These are phyloP conservation scores for Erysimum cheiri DNA, from an alignment of 441 rosid species.

Conservation along the genomic window DNA sequence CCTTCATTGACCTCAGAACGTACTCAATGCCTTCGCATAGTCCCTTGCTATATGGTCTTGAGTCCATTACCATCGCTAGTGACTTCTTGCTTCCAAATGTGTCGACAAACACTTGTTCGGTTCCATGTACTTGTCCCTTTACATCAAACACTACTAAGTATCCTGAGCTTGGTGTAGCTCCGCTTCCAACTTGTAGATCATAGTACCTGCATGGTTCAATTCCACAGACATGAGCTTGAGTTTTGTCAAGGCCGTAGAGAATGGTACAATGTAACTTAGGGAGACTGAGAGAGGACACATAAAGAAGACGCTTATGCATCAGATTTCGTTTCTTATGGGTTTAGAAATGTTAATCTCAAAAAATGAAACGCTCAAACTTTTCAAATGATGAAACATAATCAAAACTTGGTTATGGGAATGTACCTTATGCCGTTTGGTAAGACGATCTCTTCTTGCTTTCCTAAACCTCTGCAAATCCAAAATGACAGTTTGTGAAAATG, in stretches of 20 bases:
- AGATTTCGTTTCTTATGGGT: background rate
- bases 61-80: slow-evolving; percentile 75
- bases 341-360: background rate
- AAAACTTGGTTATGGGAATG: background rate
- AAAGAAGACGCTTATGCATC: too few species aligned
- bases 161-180: slow-evolving; percentile 73
- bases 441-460: slow-evolving; percentile 67
- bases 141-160: slow-evolving; percentile 83
- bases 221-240: slow-evolving; percentile 10
- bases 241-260: background rate
- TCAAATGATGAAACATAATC: background rate
- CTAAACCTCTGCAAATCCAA: slow-evolving; percentile 59
- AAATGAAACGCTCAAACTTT: background rate
- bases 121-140: slow-evolving; percentile 63
- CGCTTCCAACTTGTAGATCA: slow-evolving; percentile 77
- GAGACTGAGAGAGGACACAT: too few species aligned
- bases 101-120: slow-evolving; percentile 65
- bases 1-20: slow-evolving; percentile 71
- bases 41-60: slow-evolving; percentile 88
- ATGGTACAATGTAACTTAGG: background rate
- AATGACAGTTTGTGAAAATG: slow-evolving; percentile 9
- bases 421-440: slow-evolving; percentile 90
- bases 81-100: slow-evolving; percentile 69
- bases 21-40: slow-evolving; percentile 85
- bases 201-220: slow-evolving; percentile 56